Evolutionary conservation across 257 asterid species (phyloP).

Genomic region (Buddleja alternifolia): DNA sequence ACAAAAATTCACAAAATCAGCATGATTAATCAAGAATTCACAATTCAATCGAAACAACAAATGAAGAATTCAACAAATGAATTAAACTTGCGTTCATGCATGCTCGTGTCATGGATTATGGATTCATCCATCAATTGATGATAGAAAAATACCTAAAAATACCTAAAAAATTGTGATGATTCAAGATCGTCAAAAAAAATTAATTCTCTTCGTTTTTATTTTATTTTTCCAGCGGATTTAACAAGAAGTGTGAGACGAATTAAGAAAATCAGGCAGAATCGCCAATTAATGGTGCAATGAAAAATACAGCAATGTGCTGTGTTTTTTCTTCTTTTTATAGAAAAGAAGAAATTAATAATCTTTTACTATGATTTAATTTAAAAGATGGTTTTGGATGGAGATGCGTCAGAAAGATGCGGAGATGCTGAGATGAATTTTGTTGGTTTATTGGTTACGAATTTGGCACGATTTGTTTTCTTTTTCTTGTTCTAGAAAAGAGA

Average conservation of each 20-base stretch:
- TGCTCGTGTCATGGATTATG: neutral
- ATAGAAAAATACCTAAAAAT: slow-evolving; percentile 32
- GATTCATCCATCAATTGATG: neutral
- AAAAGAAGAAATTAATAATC: neutral
- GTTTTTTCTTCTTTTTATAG: neutral
- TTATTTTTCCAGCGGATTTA: slow-evolving; percentile 13
- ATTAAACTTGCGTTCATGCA: neutral
- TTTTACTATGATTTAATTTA: no score
- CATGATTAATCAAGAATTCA: neutral
- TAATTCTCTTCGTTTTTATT: no score
- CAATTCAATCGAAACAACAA: slow-evolving; percentile 8
- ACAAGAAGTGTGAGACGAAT: slow-evolving; percentile 29
- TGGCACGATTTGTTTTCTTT: neutral
- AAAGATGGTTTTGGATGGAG: no score
- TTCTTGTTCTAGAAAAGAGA: neutral
- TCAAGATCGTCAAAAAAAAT: slow-evolving; percentile 5
- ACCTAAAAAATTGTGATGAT: slow-evolving; percentile 20
- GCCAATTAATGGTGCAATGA: slow-evolving; percentile 24
- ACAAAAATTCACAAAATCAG: neutral
- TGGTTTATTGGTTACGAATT: slow-evolving; percentile 8
- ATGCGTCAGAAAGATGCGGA: slow-evolving; percentile 39
- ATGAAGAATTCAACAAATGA: neutral
- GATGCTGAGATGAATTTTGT: slow-evolving; percentile 38
- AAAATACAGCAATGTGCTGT: slow-evolving; percentile 8
- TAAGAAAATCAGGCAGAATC: no score